Percentiles rank a stretch among this genome's conserved stretches.
Conservation (phyloP, 2,329 filamentous ascomycete species). For the Talaromyces verruculosus region DNA sequence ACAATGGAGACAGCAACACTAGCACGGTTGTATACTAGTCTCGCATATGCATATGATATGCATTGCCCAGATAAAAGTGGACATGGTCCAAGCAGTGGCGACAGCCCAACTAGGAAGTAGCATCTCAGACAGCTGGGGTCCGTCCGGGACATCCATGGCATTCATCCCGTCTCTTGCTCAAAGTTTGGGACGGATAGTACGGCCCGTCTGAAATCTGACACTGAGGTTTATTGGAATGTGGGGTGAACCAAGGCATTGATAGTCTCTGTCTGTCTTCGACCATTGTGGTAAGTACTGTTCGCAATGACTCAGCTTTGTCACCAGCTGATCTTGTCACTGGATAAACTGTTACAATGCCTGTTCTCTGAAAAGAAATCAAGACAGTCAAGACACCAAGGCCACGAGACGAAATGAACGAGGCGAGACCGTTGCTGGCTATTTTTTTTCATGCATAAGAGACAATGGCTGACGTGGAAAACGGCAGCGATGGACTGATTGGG, state of each 20-base stretch:
- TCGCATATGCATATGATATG: slow-evolving; percentile 11
- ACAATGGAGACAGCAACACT: not conserved
- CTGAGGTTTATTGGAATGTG: slow-evolving; percentile 15
- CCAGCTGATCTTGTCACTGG: not conserved
- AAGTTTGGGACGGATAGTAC: slow-evolving; percentile 14
- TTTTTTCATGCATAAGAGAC: not conserved
- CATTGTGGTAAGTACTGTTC: not conserved
- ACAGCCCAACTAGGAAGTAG: not conserved
- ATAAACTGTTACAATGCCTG: no score
- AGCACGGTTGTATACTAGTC: not conserved
- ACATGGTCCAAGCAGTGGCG: slow-evolving; percentile 4
- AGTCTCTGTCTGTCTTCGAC: not conserved
- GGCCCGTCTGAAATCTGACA: slow-evolving; percentile 12
- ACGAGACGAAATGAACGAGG: slow-evolving; percentile 1
- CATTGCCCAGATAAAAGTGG: slow-evolving; percentile 3
- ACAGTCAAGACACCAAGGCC: not conserved
- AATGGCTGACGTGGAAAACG: not conserved
- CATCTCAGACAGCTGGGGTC: not conserved
- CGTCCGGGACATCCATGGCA: slow-evolving; percentile 8
- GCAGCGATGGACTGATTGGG: not conserved
- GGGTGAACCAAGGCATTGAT: not conserved
- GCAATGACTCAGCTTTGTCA: not conserved
- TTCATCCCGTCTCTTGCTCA: not conserved
- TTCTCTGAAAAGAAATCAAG: not conserved
- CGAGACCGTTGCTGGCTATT: not conserved